phyloP scores from a whole-genome alignment of 2,329 filamentous ascomycete genomes.

The Gremmenia infestans region DNA sequence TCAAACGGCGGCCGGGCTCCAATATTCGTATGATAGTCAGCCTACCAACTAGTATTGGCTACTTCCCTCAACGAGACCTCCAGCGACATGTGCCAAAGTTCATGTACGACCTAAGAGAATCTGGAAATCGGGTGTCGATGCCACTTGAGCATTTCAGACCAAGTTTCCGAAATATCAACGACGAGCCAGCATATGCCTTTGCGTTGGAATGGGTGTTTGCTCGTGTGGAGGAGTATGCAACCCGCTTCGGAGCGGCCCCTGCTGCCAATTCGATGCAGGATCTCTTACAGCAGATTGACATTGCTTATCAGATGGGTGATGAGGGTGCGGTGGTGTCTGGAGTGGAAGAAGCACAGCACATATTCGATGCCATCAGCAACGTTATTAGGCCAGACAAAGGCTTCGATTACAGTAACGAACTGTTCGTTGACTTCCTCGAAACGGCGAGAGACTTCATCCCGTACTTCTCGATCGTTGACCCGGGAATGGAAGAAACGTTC shows the following conservation, averaged over 20 bases:
- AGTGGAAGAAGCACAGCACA: too few relatives aligned
- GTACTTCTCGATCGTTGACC: background rate
- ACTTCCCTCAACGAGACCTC: background rate
- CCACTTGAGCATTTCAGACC: background rate
- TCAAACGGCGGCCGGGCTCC: background rate
- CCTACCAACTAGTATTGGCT: background rate
- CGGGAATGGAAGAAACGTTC: background rate
- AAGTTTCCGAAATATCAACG: background rate
- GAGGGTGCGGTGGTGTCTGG: too few relatives aligned
- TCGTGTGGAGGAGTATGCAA: background rate
- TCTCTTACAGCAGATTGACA: background rate
- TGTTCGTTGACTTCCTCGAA: background rate
- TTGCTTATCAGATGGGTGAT: background rate
- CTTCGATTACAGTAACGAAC: background rate
- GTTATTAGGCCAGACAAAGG: background rate
- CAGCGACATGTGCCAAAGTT: constrained; percentile 6
- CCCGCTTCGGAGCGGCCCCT: background rate
- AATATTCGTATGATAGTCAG: constrained; percentile 1
- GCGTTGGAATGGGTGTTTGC: constrained; percentile 9
- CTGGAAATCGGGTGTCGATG: constrained; percentile 2
- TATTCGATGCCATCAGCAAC: background rate
- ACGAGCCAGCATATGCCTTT: background rate
- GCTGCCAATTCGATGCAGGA: background rate
- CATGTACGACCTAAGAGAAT: constrained; percentile 2
- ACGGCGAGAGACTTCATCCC: background rate